phyloP scores from a whole-genome alignment of 2,329 filamentous ascomycete species.

The Tothia fuscella region DNA sequence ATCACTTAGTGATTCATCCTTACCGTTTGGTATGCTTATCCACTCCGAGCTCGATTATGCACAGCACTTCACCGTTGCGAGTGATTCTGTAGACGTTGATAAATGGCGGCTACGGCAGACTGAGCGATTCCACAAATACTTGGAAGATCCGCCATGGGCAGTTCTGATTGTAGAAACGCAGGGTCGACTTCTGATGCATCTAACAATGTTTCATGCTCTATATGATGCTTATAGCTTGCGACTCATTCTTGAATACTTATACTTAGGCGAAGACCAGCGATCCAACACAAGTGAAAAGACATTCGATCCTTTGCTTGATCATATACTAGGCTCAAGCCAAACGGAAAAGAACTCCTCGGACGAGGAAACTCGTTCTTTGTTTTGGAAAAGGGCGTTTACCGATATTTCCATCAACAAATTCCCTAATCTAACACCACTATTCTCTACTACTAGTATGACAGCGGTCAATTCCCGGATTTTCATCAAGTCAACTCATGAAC shows the following conservation, averaged over 20 bases:
- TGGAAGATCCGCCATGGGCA: conserved; percentile 47
- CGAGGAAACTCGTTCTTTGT: conserved; percentile 28
- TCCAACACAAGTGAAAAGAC: conserved; percentile 21
- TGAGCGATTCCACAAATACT: conserved; percentile 30
- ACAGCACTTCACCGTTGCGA: not conserved
- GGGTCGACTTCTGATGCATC: conserved; percentile 23
- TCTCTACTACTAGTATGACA: not conserved
- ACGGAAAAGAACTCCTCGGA: conserved; percentile 14
- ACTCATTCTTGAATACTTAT: conserved; percentile 50
- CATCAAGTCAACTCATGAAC: conserved; percentile 23
- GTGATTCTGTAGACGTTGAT: conserved; percentile 12
- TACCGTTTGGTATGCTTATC: conserved; percentile 65
- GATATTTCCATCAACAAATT: conserved; percentile 55
- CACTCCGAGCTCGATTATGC: too few species aligned
- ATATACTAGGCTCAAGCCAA: conserved; percentile 30
- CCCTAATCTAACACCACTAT: conserved; percentile 59
- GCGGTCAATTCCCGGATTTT: not conserved
- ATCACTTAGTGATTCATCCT: conserved; percentile 44
- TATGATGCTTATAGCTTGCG: conserved; percentile 73
- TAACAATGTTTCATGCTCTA: conserved; percentile 65
- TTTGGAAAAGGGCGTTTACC: conserved; percentile 51
- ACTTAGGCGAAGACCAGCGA: conserved; percentile 22
- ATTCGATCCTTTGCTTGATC: not conserved
- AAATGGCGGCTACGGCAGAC: conserved; percentile 18
- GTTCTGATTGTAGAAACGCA: conserved; percentile 35